Evolutionary conservation across 257 asterid species (phyloP).

Genomic region (Nicotiana paniculata): DNA sequence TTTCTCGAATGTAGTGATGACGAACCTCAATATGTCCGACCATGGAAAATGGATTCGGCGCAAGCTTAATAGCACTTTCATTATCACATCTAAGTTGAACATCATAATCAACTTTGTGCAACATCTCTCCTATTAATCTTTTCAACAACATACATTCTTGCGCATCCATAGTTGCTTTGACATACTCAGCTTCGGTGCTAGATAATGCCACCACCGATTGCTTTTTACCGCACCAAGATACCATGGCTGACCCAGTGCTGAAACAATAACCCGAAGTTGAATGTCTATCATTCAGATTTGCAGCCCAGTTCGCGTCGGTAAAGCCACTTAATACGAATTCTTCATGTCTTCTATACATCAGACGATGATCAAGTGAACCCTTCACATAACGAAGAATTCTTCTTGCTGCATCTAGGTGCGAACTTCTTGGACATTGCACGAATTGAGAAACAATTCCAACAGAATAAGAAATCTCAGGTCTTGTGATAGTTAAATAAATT

Average conservation of each 20-base stretch:
- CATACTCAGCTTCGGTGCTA: background rate
- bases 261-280: constrained; percentile 9
- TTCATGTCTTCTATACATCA: background rate
- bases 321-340: background rate
- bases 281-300: background rate
- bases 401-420: constrained; percentile 15
- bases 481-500: constrained; percentile 10
- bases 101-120: background rate
- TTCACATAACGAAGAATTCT: constrained; percentile 16
- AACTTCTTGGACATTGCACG: constrained; percentile 9
- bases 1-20: constrained; percentile 1
- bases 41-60: background rate
- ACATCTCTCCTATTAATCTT: background rate
- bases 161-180: constrained; percentile 4
- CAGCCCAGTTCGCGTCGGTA: background rate
- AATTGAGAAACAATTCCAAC: constrained; percentile 18
- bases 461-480: constrained; percentile 16
- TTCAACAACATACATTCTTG: constrained; percentile 8
- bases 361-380: background rate
- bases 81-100: constrained; percentile 2
- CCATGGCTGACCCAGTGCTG: background rate
- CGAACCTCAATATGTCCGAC: background rate
- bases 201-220: background rate
- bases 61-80: constrained; percentile 7
- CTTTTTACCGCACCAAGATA: constrained; percentile 7